A percentile compares a stretch with the other conserved stretches of the same genome.
phyloP scores from a whole-genome alignment of 73 alveolate genomes.

The Paramecium pentaurelia region DNA sequence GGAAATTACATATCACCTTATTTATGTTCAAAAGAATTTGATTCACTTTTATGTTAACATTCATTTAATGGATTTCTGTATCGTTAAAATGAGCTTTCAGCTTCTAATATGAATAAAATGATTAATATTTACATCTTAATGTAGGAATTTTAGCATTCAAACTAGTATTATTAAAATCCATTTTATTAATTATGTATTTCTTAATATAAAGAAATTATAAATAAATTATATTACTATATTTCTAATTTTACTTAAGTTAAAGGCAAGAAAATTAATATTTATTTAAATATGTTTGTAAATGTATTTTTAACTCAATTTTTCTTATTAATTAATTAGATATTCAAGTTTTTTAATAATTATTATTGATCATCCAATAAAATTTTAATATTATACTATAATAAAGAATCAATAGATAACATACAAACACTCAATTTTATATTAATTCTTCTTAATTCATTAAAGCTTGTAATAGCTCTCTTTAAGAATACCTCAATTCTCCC shows the following conservation, averaged over 20 bases:
- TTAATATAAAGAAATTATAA: not conserved
- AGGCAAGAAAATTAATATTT: not conserved
- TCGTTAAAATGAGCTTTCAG: constrained; percentile 42
- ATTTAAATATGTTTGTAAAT: not conserved
- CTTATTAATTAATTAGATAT: not conserved
- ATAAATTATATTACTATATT: not conserved
- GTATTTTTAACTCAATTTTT: not conserved
- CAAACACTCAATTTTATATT: not conserved
- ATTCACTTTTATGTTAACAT: not conserved
- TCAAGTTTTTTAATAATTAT: not conserved
- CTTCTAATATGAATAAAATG: not conserved
- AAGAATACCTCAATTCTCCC: not conserved
- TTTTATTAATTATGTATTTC: not conserved
- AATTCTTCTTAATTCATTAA: not conserved
- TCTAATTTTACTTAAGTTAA: not conserved
- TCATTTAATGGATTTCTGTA: constrained; percentile 44
- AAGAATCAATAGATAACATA: not conserved
- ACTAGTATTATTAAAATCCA: not conserved
- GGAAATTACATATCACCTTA: not conserved
- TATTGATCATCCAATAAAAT: not conserved
- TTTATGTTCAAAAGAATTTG: constrained; percentile 13
- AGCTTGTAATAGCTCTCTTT: not conserved
- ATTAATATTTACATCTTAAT: not conserved
- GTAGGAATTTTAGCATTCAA: constrained; percentile 37
- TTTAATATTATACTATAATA: not conserved